These are phyloP conservation scores for Trichosporon coremiiforme DNA, from an alignment of 1,284 basidiomycete genomes.

Conservation along the genomic window DNA sequence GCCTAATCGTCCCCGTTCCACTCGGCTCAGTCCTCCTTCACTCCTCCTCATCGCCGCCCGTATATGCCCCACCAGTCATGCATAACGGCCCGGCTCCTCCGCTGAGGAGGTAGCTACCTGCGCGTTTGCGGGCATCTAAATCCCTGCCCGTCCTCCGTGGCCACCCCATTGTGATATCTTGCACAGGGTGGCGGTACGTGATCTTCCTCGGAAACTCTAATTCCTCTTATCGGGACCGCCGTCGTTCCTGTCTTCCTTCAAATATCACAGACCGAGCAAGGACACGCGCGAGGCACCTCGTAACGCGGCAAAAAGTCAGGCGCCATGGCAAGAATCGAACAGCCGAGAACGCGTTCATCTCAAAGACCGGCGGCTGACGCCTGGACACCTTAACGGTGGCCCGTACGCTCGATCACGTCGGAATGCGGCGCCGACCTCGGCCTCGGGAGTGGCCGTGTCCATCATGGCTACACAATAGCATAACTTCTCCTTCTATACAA, in stretches of 20 bases:
- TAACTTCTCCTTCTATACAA: background rate
- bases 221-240: background rate
- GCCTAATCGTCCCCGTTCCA: background rate
- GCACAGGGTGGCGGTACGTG: background rate
- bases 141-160: background rate
- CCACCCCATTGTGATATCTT: background rate
- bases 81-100: background rate
- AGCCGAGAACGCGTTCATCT: background rate
- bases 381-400: background rate
- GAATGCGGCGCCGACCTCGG: background rate
- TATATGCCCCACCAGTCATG: background rate
- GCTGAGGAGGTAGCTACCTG: background rate
- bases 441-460: background rate
- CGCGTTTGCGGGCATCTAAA: background rate
- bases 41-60: background rate
- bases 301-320: background rate
- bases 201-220: background rate
- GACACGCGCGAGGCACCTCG: background rate
- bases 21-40: background rate
- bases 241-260: background rate
- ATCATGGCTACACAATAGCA: conserved; percentile 1
- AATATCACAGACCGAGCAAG: conserved; percentile 5
- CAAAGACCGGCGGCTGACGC: background rate
- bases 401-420: background rate
- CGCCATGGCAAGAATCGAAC: background rate